phyloP scores from a whole-genome alignment of 1,139 yeast genomes.

The Magnusiomyces clavatus region DNA sequence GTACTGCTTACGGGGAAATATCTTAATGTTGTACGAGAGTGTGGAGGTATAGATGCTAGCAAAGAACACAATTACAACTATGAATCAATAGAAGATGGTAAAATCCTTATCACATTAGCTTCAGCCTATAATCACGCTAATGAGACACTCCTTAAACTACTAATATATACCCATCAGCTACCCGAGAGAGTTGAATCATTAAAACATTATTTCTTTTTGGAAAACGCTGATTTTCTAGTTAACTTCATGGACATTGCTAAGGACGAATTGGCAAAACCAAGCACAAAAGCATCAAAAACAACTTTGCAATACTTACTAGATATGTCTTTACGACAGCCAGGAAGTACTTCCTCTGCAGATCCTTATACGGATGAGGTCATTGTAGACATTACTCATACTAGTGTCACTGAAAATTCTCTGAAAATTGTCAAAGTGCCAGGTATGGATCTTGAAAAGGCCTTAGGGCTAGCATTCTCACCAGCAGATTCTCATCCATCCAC shows the following conservation, averaged over 20 bases:
- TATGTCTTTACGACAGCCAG: constrained; percentile 36
- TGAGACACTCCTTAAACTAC: constrained; percentile 46
- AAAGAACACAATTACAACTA: constrained; percentile 28
- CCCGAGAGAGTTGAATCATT: constrained; percentile 36
- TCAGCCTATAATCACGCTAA: constrained; percentile 67
- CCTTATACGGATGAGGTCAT: constrained; percentile 34
- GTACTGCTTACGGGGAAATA: constrained; percentile 80
- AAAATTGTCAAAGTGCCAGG: constrained; percentile 59
- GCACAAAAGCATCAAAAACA: constrained; percentile 33
- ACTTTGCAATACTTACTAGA: constrained; percentile 37
- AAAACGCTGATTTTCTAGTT: constrained; percentile 45
- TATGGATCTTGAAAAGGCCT: constrained; percentile 42
- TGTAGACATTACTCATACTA: constrained; percentile 25
- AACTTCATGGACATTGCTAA: constrained; percentile 37
- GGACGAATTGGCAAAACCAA: constrained; percentile 37
- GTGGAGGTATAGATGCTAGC: constrained; percentile 36
- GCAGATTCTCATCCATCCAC: not conserved
- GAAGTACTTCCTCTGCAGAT: constrained; percentile 34
- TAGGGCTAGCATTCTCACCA: constrained; percentile 5
- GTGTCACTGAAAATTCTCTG: constrained; percentile 50
- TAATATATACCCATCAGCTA: constrained; percentile 56
- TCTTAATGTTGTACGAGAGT: constrained; percentile 60
- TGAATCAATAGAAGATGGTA: constrained; percentile 48
- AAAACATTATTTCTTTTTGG: constrained; percentile 47
- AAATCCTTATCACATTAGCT: constrained; percentile 48